These are phyloP conservation scores for Friedmanniomyces endolithicus DNA, from an alignment of 495 filamentous ascomycete species.

Conservation along the genomic window DNA sequence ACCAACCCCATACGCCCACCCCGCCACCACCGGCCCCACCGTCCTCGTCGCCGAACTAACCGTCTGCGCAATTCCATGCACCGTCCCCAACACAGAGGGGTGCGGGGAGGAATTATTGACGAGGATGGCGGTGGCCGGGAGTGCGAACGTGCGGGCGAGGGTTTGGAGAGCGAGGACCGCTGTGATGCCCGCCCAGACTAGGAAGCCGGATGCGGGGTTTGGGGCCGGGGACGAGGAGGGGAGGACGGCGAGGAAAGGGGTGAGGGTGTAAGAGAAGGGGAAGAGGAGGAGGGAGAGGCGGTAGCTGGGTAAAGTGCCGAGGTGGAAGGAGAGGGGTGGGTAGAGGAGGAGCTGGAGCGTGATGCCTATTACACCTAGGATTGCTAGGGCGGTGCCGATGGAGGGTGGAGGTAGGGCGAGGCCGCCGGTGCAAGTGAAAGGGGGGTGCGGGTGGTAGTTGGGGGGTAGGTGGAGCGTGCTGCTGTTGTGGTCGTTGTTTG, in stretches of 20 bases:
- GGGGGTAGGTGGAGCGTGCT: conserved; percentile 36
- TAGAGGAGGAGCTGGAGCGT: conserved; percentile 59
- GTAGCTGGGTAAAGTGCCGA: conserved; percentile 53
- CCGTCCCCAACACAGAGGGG: conserved; percentile 49
- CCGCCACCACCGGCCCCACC: conserved; percentile 53
- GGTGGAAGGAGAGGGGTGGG: conserved; percentile 43
- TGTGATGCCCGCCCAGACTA: conserved; percentile 51
- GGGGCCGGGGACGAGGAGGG: conserved; percentile 29
- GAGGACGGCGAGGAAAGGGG: conserved; percentile 55
- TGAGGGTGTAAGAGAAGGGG: conserved; percentile 50
- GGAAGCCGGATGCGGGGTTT: conserved; percentile 44
- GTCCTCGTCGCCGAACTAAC: conserved; percentile 48
- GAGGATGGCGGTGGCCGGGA: conserved; percentile 56
- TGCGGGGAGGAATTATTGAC: conserved; percentile 58
- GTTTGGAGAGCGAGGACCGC: conserved; percentile 55
- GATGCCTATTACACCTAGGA: conserved; percentile 59
- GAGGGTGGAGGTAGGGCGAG: conserved; percentile 54
- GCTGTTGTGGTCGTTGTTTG: not conserved
- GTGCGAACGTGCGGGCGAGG: conserved; percentile 56
- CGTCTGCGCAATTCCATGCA: conserved; percentile 58
- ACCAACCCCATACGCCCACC: conserved; percentile 51
- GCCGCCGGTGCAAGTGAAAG: conserved; percentile 59
- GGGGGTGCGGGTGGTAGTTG: conserved; percentile 30
- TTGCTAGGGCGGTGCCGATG: conserved; percentile 56
- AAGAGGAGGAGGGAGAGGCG: conserved; percentile 49